These are phyloP conservation scores for Arthrobotrys conoides DNA, from an alignment of 2,329 filamentous ascomycete species.

Conservation along the genomic window DNA sequence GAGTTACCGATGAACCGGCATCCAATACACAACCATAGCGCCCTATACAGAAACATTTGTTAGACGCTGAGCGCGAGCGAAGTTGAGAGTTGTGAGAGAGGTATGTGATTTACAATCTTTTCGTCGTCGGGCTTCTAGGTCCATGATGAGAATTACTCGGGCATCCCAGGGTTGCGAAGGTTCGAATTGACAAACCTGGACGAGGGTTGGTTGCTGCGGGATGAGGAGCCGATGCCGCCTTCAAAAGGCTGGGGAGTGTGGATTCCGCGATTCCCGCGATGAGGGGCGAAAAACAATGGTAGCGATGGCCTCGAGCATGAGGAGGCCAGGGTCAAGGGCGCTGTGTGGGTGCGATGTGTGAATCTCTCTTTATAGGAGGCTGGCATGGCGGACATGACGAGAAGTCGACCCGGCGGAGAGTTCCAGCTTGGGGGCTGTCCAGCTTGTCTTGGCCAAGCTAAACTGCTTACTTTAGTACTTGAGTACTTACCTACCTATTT, in stretches of 20 bases:
- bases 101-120: slow-evolving; percentile 38
- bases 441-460: neutral
- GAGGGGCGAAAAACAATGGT: neutral
- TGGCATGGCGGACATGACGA: slow-evolving; percentile 17
- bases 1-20: slow-evolving; percentile 85
- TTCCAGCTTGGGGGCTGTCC: neutral
- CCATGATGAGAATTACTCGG: slow-evolving; percentile 4
- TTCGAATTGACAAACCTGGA: neutral
- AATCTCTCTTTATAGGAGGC: neutral
- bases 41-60: slow-evolving; percentile 13
- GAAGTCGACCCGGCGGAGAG: slow-evolving; percentile 6
- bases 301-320: slow-evolving; percentile 13
- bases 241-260: neutral
- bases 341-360: neutral
- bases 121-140: slow-evolving; percentile 20
- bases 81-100: neutral
- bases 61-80: neutral
- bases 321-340: neutral
- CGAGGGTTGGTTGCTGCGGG: neutral
- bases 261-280: neutral
- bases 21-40: slow-evolving; percentile 94
- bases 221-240: neutral
- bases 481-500: neutral
- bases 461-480: too few species aligned
- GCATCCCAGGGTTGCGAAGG: slow-evolving; percentile 27